Evolutionary conservation across 2,329 filamentous ascomycete species (phyloP).

Genomic region (Colletotrichum phormii): DNA sequence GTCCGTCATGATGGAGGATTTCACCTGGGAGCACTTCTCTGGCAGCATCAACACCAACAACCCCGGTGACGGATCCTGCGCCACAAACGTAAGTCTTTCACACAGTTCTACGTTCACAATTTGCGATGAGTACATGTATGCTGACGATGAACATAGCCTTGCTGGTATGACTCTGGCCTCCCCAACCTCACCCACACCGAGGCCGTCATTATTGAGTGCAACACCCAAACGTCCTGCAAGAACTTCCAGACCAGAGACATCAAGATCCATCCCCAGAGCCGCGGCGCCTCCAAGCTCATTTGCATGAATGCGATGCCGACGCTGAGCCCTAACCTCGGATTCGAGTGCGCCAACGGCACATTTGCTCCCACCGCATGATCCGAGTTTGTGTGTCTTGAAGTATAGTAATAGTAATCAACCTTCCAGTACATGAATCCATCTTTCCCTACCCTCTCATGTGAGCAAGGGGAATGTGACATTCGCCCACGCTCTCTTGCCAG

Average conservation of each 20-base stretch:
- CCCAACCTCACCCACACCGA: slow-evolving; percentile 52
- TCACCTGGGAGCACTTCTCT: slow-evolving; percentile 53
- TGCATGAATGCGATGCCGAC: slow-evolving; percentile 48
- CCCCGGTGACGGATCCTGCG: slow-evolving; percentile 57
- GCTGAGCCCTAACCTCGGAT: slow-evolving; percentile 48
- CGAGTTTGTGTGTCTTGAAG: neutral
- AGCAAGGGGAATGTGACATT: no score
- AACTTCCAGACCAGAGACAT: slow-evolving; percentile 48
- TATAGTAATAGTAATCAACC: neutral
- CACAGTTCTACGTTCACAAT: neutral
- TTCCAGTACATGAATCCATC: no score
- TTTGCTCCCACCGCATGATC: neutral
- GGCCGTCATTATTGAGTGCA: slow-evolving; percentile 54
- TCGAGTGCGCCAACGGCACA: slow-evolving; percentile 49
- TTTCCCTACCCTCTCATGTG: neutral
- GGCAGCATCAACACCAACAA: slow-evolving; percentile 54
- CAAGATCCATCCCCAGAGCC: slow-evolving; percentile 46
- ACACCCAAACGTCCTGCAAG: slow-evolving; percentile 51
- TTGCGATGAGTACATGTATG: neutral
- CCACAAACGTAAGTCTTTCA: slow-evolving; percentile 41
- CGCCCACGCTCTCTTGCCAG: no score
- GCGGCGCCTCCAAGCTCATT: slow-evolving; percentile 43
- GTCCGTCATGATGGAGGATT: slow-evolving; percentile 54
- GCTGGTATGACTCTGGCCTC: slow-evolving; percentile 56
- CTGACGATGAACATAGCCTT: slow-evolving; percentile 43